These are phyloP conservation scores for Chamaecyparis obtusa DNA, from an alignment of 75 land plant species.

Conservation along the genomic window DNA sequence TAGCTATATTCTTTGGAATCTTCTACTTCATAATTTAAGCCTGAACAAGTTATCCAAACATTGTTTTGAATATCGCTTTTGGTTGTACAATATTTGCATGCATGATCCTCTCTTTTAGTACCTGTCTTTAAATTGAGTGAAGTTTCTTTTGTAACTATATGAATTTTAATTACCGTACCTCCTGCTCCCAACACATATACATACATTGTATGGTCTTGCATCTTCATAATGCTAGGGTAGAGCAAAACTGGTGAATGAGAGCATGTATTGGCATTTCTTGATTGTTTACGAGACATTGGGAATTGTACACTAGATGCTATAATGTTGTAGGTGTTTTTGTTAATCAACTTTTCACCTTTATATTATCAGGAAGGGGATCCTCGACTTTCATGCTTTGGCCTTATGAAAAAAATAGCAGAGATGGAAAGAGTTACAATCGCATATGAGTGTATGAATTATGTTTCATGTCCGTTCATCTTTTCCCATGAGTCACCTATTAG, in stretches of 20 bases:
- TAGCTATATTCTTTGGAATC: background rate
- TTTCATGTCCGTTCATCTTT: too few species aligned
- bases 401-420: constrained; percentile 98
- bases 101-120: too few species aligned
- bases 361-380: constrained; percentile 86
- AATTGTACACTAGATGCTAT: background rate
- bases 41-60: background rate
- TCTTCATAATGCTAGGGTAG: background rate
- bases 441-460: too few species aligned
- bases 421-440: constrained; percentile 99
- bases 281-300: background rate
- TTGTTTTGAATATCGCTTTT: background rate
- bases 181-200: too few species aligned
- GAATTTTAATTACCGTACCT: background rate
- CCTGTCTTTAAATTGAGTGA: background rate
- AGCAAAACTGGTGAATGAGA: background rate
- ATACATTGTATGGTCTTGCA: background rate
- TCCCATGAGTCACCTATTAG: too few species aligned
- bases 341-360: background rate
- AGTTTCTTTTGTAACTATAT: background rate
- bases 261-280: background rate
- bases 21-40: background rate
- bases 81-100: background rate
- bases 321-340: background rate
- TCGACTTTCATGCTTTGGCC: constrained; percentile 96